A percentile compares a stretch with the other conserved stretches of the same genome.
phyloP scores from a whole-genome alignment of 164 flowering plant species.

The Macadamia tetraphylla region DNA sequence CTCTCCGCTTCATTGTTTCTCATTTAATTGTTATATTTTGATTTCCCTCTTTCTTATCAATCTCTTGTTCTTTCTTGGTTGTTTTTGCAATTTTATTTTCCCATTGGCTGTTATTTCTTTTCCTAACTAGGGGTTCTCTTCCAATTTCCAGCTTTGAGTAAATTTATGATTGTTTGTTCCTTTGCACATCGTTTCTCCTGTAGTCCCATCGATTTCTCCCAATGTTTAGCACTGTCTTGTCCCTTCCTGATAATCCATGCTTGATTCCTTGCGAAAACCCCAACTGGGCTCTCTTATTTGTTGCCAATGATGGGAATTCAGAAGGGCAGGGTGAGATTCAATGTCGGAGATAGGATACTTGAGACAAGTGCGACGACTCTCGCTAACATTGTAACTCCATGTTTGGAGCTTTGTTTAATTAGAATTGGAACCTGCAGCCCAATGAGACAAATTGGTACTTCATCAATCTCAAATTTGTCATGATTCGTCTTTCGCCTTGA shows the following conservation, averaged over 20 bases:
- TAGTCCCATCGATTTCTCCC: background rate
- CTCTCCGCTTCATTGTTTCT: background rate
- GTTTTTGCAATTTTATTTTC: background rate
- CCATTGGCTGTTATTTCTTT: background rate
- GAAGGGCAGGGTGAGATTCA: conserved; percentile 56
- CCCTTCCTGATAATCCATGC: background rate
- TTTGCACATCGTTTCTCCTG: background rate
- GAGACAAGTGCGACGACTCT: conserved; percentile 85
- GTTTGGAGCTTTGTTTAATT: conserved; percentile 75
- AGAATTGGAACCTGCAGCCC: conserved; percentile 55
- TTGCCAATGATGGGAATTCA: conserved; percentile 41
- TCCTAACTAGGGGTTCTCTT: background rate
- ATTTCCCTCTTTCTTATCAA: no score
- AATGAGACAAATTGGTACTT: conserved; percentile 27
- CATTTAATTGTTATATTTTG: background rate
- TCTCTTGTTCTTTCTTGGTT: background rate
- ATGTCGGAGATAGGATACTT: conserved; percentile 74
- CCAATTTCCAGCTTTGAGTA: background rate
- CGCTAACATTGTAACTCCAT: conserved; percentile 62
- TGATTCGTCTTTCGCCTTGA: conserved; percentile 82
- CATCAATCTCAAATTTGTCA: conserved; percentile 70
- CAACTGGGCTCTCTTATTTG: conserved; percentile 3
- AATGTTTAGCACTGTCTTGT: no score
- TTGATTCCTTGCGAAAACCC: background rate
- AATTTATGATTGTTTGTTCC: no score